Evolutionary conservation across 192 early-diverging fungal genomes (phyloP).

Genomic region (Coemansia sp.): DNA sequence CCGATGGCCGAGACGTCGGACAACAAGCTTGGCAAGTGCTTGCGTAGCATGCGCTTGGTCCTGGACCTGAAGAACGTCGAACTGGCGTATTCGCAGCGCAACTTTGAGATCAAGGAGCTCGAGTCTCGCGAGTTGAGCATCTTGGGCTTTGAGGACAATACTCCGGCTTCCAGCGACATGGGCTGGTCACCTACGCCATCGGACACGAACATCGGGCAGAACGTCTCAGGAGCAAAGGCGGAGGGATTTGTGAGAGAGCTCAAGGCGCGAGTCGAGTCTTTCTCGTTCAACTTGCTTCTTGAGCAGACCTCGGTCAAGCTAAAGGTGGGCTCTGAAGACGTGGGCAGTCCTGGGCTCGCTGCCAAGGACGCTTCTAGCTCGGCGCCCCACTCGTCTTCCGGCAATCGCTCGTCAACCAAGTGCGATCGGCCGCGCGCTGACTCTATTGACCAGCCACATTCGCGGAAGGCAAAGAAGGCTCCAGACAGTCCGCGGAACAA

Average conservation of each 20-base stretch:
- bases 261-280: constrained; percentile 56
- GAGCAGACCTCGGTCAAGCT: constrained; percentile 52
- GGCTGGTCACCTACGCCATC: constrained; percentile 47
- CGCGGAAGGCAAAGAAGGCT: neutral
- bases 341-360: neutral
- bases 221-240: constrained; percentile 40
- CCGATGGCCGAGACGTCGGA: constrained; percentile 53
- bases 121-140: constrained; percentile 47
- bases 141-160: constrained; percentile 29
- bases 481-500: neutral
- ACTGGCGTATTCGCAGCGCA: constrained; percentile 56
- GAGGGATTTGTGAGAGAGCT: constrained; percentile 53
- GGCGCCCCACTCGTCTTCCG: neutral
- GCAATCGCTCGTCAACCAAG: neutral
- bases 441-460: neutral
- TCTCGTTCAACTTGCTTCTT: constrained; percentile 49
- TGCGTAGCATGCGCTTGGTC: constrained; percentile 57
- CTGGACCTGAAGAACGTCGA: constrained; percentile 54
- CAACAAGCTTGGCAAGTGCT: constrained; percentile 56
- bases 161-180: constrained; percentile 10
- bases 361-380: constrained; percentile 6
- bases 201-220: constrained; percentile 13
- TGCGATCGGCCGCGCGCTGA: neutral
- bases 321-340: constrained; percentile 18
- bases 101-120: constrained; percentile 57